Evolutionary conservation across 345 rosid species (phyloP).

Genomic region (Raphanus raphanistrum): DNA sequence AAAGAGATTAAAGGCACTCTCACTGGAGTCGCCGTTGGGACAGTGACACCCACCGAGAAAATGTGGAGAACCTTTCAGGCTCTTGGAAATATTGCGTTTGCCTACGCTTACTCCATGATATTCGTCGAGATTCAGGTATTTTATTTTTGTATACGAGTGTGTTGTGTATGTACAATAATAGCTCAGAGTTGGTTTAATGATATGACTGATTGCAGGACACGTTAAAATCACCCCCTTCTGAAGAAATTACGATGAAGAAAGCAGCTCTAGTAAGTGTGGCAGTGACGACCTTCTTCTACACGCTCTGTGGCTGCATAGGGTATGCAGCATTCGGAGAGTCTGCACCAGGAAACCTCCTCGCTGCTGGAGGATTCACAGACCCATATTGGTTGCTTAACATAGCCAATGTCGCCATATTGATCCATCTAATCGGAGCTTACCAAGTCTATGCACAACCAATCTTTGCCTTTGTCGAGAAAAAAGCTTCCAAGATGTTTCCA

Average conservation of each 20-base stretch:
- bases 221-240: slow-evolving; percentile 54
- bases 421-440: slow-evolving; percentile 89
- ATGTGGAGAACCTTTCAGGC: slow-evolving; percentile 92
- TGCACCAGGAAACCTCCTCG: slow-evolving; percentile 77
- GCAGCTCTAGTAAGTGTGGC: slow-evolving; percentile 65
- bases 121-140: slow-evolving; percentile 85
- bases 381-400: slow-evolving; percentile 93
- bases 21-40: slow-evolving; percentile 66
- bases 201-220: slow-evolving; percentile 39
- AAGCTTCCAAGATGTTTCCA: slow-evolving; percentile 48
- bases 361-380: slow-evolving; percentile 66
- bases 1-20: slow-evolving; percentile 63
- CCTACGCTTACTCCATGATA: slow-evolving; percentile 81
- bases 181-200: neutral
- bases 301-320: slow-evolving; percentile 87
- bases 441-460: slow-evolving; percentile 93
- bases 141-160: neutral
- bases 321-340: slow-evolving; percentile 87
- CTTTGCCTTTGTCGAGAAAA: slow-evolving; percentile 73
- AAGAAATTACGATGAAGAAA: slow-evolving; percentile 77
- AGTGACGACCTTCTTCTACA: slow-evolving; percentile 85
- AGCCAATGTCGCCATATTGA: slow-evolving; percentile 73
- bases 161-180: neutral
- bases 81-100: slow-evolving; percentile 90
- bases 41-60: slow-evolving; percentile 59